Base-by-base conservation (phyloP, 169 alveolate genomes). In the Eimeria praecox region DNA sequence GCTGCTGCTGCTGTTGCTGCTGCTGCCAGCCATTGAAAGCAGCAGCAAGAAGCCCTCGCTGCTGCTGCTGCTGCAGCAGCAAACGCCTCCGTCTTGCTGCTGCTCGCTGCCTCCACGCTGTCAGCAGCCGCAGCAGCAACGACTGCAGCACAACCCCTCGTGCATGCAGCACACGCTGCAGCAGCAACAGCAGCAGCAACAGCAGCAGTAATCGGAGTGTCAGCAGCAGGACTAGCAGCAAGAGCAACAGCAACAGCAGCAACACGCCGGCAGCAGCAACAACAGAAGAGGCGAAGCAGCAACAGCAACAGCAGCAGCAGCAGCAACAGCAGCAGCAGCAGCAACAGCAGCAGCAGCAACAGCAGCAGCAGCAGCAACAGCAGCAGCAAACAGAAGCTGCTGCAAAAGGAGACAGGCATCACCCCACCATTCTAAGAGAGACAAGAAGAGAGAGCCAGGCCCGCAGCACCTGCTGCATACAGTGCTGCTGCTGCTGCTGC, bases 401-500 rank as follows among this genome's bases (percentile, higher is more conserved):
- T n/a, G n/a, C n/a, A n/a, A 12, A 20, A 5, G 46, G 64, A 78
- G 35, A 78, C 10, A 42, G 22, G 64, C 44, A 59, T 71, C 66
- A 82, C 3, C 90, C 16, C 73, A 82, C 90, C 90, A 82, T 38
- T 73, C 90, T 20, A 33, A 52, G 73, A 24, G 90, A 82, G 12
- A 49, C 69, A 49, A 82, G 90, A 38, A 52, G 73, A 44, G 66
- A 30, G 49, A 27, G 71, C 90, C 66, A 49, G 8, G 73, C 90
- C 0, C 49, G 90, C 66, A 82, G 69, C 40, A 46, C 66, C 46
- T 82, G 90, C 90, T 82, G 71, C 69, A 14, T 46, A 14, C 66
- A 12, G 90, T 49, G 90, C 73, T 52, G 66, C 54, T 82, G 66
- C 90, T 82, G 90, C 90, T 82, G 90, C 90, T 82, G 73, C 54